Evolutionary conservation across 257 asterid genomes (phyloP).

Genomic region (Solanum arcanum): DNA sequence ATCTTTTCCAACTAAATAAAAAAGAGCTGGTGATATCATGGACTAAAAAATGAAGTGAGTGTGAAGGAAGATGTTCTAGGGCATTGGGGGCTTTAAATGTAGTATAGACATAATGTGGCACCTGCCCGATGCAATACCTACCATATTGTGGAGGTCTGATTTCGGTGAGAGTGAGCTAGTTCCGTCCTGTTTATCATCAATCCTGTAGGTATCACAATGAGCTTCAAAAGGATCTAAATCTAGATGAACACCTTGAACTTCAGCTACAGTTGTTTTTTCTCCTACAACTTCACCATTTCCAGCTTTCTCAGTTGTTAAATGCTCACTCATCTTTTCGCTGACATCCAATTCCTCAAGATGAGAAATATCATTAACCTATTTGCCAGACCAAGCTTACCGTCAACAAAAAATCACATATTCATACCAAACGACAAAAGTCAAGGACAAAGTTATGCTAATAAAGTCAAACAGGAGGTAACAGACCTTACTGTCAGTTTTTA

Average conservation of each 20-base stretch:
- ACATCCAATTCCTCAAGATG: slow-evolving; percentile 27
- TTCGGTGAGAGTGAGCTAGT: neutral
- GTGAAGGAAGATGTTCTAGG: neutral
- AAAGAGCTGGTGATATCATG: neutral
- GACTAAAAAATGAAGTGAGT: neutral
- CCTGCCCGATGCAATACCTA: neutral
- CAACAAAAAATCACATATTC: neutral
- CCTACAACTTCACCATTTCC: slow-evolving; percentile 1
- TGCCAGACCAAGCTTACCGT: neutral
- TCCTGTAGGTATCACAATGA: neutral
- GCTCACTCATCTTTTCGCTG: slow-evolving; percentile 22
- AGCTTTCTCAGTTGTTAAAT: slow-evolving; percentile 4
- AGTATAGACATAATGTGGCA: neutral
- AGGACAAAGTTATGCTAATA: neutral
- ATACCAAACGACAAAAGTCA: neutral
- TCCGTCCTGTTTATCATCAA: neutral
- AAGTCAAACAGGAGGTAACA: neutral
- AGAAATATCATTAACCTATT: slow-evolving; percentile 62
- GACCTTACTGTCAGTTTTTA: neutral
- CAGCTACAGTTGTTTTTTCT: neutral
- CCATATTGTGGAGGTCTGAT: neutral
- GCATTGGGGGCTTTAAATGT: neutral
- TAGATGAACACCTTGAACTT: neutral
- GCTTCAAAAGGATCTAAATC: neutral
- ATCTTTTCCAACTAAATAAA: neutral